phyloP scores from a whole-genome alignment of 2,329 filamentous ascomycete genomes.

The Fusarium heterosporum region DNA sequence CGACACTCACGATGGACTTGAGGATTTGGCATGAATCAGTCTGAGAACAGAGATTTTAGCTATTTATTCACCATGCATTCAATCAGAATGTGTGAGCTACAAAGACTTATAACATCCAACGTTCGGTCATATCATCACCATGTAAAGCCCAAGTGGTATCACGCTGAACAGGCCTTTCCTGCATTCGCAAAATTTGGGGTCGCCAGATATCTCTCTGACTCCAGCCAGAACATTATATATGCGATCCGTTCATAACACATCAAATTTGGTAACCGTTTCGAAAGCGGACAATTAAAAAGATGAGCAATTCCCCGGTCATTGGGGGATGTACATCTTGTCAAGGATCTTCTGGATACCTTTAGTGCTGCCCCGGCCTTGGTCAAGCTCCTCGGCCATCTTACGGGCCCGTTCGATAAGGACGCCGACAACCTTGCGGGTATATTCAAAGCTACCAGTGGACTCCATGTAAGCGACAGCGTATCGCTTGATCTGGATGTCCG shows the following conservation, averaged over 20 bases:
- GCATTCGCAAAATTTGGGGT: slow-evolving; percentile 21
- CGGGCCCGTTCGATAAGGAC: slow-evolving; percentile 74
- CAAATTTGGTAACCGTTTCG: slow-evolving; percentile 26
- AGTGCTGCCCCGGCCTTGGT: slow-evolving; percentile 68
- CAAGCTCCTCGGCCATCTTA: slow-evolving; percentile 72
- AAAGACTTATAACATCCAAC: slow-evolving; percentile 22
- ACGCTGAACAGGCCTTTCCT: slow-evolving; percentile 21
- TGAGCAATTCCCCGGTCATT: neutral
- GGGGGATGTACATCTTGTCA: slow-evolving; percentile 68
- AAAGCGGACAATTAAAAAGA: slow-evolving; percentile 8
- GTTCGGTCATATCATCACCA: slow-evolving; percentile 3
- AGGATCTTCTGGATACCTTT: slow-evolving; percentile 73
- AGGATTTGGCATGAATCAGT: neutral
- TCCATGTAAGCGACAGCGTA: slow-evolving; percentile 96
- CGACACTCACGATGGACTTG: neutral
- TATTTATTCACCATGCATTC: neutral
- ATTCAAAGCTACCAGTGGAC: slow-evolving; percentile 87
- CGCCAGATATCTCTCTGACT: slow-evolving; percentile 31
- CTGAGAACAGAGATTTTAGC: neutral
- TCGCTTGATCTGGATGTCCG: slow-evolving; percentile 86
- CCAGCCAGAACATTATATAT: slow-evolving; percentile 44
- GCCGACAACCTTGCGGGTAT: slow-evolving; percentile 76
- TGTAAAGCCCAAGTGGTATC: slow-evolving; percentile 34
- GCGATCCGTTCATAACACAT: slow-evolving; percentile 42
- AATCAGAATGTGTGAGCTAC: slow-evolving; percentile 1